These are phyloP conservation scores for Clonostachys byssicola DNA, from an alignment of 2,329 filamentous ascomycete genomes.

Conservation along the genomic window DNA sequence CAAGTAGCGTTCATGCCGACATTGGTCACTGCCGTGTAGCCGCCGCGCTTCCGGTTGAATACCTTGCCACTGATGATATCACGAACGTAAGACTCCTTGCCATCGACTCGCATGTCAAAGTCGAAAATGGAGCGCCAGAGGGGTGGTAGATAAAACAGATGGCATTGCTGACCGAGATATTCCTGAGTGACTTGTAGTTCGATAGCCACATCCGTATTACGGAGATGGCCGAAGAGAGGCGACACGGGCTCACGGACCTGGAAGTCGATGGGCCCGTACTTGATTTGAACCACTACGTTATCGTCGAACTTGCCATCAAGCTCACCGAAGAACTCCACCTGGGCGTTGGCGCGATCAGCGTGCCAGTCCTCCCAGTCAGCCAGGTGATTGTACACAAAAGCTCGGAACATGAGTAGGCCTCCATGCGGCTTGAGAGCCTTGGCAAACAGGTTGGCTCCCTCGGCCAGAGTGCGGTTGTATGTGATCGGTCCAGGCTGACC, in stretches of 20 bases:
- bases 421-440: constrained; percentile 50
- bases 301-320: constrained; percentile 64
- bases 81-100: constrained; percentile 47
- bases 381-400: constrained; percentile 63
- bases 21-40: constrained; percentile 64
- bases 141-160: constrained; percentile 64
- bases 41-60: constrained; percentile 52
- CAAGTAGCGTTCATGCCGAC: constrained; percentile 63
- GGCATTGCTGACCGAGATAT: constrained; percentile 67
- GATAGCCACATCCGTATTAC: constrained; percentile 43
- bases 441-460: constrained; percentile 68
- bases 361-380: constrained; percentile 57
- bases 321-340: constrained; percentile 61
- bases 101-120: constrained; percentile 61
- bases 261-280: constrained; percentile 71
- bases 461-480: constrained; percentile 65
- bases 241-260: constrained; percentile 51
- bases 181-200: constrained; percentile 67
- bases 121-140: constrained; percentile 66
- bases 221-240: constrained; percentile 55
- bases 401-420: constrained; percentile 65
- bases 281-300: constrained; percentile 70
- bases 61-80: constrained; percentile 58
- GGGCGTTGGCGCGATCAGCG: constrained; percentile 65
- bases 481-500: constrained; percentile 66